phyloP scores from a whole-genome alignment of 352 stramenopile species.

The Peronospora belbahrii region DNA sequence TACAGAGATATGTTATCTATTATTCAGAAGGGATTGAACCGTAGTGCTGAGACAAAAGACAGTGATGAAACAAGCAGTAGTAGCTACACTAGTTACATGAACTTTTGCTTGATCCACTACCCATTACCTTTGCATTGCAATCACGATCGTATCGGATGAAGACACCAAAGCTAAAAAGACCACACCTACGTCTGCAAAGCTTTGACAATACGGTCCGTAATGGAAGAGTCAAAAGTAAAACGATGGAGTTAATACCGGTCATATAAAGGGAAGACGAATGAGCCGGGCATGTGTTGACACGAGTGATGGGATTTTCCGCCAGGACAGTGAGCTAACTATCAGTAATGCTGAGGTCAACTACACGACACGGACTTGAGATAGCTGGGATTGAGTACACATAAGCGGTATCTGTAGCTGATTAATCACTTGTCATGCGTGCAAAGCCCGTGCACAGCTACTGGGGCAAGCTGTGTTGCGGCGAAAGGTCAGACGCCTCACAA shows the following conservation, averaged over 20 bases:
- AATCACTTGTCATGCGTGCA: slow-evolving; percentile 24
- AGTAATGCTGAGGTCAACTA: slow-evolving; percentile 9
- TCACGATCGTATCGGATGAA: too few relatives aligned
- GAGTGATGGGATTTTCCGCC: not conserved
- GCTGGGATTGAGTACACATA: slow-evolving; percentile 26
- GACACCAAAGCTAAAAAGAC: not conserved
- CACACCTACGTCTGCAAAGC: too few relatives aligned
- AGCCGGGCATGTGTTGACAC: not conserved
- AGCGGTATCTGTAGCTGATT: slow-evolving; percentile 23
- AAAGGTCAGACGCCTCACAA: slow-evolving; percentile 24
- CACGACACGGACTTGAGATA: slow-evolving; percentile 27
- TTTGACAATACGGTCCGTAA: too few relatives aligned
- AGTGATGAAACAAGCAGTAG: too few relatives aligned
- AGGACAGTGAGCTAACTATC: slow-evolving; percentile 11
- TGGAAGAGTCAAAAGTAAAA: slow-evolving; percentile 16
- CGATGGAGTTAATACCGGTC: slow-evolving; percentile 17
- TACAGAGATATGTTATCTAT: too few relatives aligned
- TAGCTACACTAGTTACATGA: too few relatives aligned
- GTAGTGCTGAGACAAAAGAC: too few relatives aligned
- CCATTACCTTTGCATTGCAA: too few relatives aligned
- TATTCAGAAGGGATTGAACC: too few relatives aligned
- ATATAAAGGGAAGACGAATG: slow-evolving; percentile 14
- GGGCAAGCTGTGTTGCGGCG: slow-evolving; percentile 19
- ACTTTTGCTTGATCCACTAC: too few relatives aligned
- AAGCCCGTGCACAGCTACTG: slow-evolving; percentile 23